Base-by-base conservation (phyloP, 371 early-diverging fungal genomes). In the Zychaea mexicana region DNA sequence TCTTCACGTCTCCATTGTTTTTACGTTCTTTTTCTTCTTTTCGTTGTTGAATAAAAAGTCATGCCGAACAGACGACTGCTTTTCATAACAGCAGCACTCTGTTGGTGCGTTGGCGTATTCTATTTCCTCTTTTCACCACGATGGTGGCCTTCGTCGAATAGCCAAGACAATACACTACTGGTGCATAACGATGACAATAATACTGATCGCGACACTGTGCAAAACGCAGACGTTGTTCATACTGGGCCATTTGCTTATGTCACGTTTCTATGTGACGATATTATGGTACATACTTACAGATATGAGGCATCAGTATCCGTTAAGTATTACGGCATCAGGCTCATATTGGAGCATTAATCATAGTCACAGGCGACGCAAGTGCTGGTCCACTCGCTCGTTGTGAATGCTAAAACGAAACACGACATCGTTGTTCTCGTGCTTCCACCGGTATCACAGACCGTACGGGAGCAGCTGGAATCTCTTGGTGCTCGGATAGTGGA, bases 241-340 rank as follows among this genome's bases (percentile, higher is more conserved):
- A 19, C 12, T 24, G 49, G 22, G 9, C 39, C 36, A 2, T 57
- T 55, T 30, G 73, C 77, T 0, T 76, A 64, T 63, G 71, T 65
- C 7, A 70, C 77, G 3, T 76, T 73, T 65, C 47, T 76, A n/a
- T 76, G 77, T 27, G 77, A 76, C 38, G 73, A 76, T 61, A 65
- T 66, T 31, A 73, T 76, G 77, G 77, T 73, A 67, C 59, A 17
- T 27, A 26, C 36, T 2, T 1, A 0, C 36, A 36, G 8, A 1
- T 36, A 36, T 36, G 15, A 10, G 8, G 8, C 2, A 8, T 36
- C 15, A 10, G 10, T 36, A 36, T 1, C 15, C 15, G 8, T 36
- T 36, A 36, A 36, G 10, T 10, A 42, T 0, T 12, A 1, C 42
- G n/a, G n/a, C 4, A 42, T 15, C 15, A 36, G 27, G 10, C 7